phyloP scores from a whole-genome alignment of 805 yeast species.

The Ogataea populi-albae region DNA sequence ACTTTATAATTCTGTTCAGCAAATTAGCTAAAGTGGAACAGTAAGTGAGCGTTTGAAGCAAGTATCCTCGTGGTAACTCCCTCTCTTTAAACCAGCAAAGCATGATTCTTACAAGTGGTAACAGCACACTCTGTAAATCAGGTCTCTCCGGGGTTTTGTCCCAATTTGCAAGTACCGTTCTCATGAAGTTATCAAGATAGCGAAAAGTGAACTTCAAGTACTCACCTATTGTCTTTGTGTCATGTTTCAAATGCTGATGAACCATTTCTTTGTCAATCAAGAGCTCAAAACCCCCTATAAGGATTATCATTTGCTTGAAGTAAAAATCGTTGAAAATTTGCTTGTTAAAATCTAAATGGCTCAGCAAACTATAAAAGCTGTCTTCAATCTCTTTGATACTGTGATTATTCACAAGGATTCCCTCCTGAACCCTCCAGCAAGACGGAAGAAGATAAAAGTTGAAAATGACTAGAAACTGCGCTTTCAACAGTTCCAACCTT shows the following conservation, averaged over 20 bases:
- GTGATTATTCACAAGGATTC: slow-evolving; percentile 30
- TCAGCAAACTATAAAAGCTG: slow-evolving; percentile 30
- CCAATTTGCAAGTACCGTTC: slow-evolving; percentile 26
- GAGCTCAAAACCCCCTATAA: slow-evolving; percentile 38
- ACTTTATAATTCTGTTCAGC: slow-evolving; percentile 17
- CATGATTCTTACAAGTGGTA: slow-evolving; percentile 46
- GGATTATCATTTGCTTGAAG: slow-evolving; percentile 36
- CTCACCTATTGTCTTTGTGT: slow-evolving; percentile 23
- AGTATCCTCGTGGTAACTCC: slow-evolving; percentile 35
- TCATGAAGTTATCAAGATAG: slow-evolving; percentile 35
- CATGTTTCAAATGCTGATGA: slow-evolving; percentile 25
- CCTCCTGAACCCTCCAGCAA: slow-evolving; percentile 34
- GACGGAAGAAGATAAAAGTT: slow-evolving; percentile 41
- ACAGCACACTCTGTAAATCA: slow-evolving; percentile 25
- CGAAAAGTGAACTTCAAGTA: slow-evolving; percentile 42
- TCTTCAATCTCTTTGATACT: slow-evolving; percentile 29
- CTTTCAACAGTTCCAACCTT: slow-evolving; percentile 30
- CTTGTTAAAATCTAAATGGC: slow-evolving; percentile 30
- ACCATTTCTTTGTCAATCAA: slow-evolving; percentile 27
- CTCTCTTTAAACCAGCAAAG: slow-evolving; percentile 58
- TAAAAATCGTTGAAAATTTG: slow-evolving; percentile 34
- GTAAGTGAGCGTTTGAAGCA: slow-evolving; percentile 23
- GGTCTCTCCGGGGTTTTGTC: slow-evolving; percentile 13
- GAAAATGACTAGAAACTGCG: slow-evolving; percentile 31
- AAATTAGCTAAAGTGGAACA: slow-evolving; percentile 19